These are phyloP conservation scores for Xylariaceae sp. DNA, from an alignment of 2,329 filamentous ascomycete species.

Conservation along the genomic window DNA sequence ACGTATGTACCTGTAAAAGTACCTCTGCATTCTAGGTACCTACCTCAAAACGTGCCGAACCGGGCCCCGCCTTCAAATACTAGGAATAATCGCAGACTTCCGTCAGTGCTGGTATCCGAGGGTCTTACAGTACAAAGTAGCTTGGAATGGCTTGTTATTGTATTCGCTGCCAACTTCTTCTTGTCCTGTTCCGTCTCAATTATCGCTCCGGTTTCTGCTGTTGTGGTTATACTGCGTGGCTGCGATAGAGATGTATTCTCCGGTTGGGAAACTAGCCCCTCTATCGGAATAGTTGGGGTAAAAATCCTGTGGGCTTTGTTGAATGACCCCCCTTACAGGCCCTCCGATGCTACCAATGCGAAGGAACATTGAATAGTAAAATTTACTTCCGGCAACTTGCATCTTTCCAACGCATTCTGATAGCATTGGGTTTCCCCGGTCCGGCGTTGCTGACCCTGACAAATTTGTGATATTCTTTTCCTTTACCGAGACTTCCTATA, in stretches of 20 bases:
- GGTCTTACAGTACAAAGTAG: background rate
- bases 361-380: slow-evolving; percentile 12
- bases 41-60: slow-evolving; percentile 7
- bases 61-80: slow-evolving; percentile 19
- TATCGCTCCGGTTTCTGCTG: background rate
- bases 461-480: slow-evolving; percentile 4
- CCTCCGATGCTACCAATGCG: slow-evolving; percentile 6
- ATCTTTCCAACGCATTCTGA: slow-evolving; percentile 10
- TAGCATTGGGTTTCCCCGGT: background rate
- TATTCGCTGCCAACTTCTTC: background rate
- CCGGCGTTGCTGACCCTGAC: background rate
- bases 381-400: slow-evolving; percentile 14
- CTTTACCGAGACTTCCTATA: slow-evolving; percentile 26
- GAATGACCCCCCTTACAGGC: slow-evolving; percentile 33
- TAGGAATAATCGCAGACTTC: slow-evolving; percentile 8
- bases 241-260: background rate
- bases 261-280: background rate
- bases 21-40: slow-evolving; percentile 5
- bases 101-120: slow-evolving; percentile 10
- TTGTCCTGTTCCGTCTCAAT: background rate
- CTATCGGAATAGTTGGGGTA: slow-evolving; percentile 43
- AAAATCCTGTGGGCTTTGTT: slow-evolving; percentile 38
- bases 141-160: background rate
- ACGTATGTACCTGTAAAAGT: no score
- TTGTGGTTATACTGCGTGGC: background rate